These are phyloP conservation scores for Pythium biforme DNA, from an alignment of 352 stramenopile genomes.

Conservation along the genomic window DNA sequence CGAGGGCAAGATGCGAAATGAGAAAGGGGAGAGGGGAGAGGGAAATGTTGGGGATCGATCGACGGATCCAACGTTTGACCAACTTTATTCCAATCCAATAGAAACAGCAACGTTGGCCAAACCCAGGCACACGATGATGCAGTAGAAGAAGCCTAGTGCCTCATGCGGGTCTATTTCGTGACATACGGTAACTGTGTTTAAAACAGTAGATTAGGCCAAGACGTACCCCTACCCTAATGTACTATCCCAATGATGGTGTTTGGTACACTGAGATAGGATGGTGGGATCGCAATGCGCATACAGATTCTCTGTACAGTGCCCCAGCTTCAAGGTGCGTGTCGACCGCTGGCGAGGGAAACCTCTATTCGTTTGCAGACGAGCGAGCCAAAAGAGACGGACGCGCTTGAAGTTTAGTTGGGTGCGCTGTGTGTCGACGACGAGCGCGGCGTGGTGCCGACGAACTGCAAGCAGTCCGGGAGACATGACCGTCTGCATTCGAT, in stretches of 20 bases:
- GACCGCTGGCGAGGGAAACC: no score
- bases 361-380: no score
- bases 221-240: no score
- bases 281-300: slow-evolving; percentile 13
- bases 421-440: neutral
- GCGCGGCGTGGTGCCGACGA: neutral
- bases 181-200: neutral
- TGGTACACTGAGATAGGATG: slow-evolving; percentile 3
- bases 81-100: neutral
- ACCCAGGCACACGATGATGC: slow-evolving; percentile 2
- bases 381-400: slow-evolving; percentile 13
- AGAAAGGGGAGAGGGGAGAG: neutral
- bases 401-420: slow-evolving; percentile 10
- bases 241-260: no score
- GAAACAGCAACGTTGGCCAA: neutral
- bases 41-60: neutral
- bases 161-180: neutral
- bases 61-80: neutral
- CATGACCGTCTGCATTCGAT: no score
- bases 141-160: neutral
- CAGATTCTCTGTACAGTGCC: slow-evolving; percentile 5
- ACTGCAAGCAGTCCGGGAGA: neutral
- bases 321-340: slow-evolving; percentile 22
- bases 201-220: neutral
- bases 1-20: slow-evolving; percentile 15